Conservation (phyloP, 257 asterid genomes). For the Coffea eugenioides region DNA sequence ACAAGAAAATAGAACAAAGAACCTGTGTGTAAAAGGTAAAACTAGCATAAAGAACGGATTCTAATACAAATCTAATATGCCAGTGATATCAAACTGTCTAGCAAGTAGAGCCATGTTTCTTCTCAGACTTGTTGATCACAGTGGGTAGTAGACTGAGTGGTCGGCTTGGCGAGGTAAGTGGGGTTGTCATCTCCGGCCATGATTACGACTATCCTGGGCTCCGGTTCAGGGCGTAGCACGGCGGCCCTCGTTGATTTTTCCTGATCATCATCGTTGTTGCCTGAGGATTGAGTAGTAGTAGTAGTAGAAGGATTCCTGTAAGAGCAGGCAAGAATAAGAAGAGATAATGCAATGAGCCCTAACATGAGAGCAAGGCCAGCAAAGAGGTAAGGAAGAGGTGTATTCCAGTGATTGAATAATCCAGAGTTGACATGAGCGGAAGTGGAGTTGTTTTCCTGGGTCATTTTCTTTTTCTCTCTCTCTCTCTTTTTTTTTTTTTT, state of each 20-base stretch:
- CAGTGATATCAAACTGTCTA: neutral
- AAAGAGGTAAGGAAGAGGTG: conserved; percentile 55
- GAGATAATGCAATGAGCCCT: conserved; percentile 8
- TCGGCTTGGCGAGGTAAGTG: conserved; percentile 34
- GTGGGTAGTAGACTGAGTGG: conserved; percentile 7
- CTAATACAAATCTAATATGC: neutral
- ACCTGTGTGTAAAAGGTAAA: neutral
- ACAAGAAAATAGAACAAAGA: neutral
- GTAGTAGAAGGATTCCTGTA: neutral
- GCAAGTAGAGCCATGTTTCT: neutral
- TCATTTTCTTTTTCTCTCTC: neutral
- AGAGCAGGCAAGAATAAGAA: conserved; percentile 3
- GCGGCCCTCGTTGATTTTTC: conserved; percentile 11
- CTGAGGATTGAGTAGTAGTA: neutral
- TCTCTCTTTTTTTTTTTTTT: neutral
- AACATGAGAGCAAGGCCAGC: conserved; percentile 21
- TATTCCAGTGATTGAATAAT: conserved; percentile 24
- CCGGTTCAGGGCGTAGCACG: conserved; percentile 35
- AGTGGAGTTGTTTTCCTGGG: conserved; percentile 3
- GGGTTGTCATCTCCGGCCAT: conserved; percentile 58
- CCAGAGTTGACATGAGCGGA: neutral
- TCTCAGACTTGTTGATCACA: conserved; percentile 19
- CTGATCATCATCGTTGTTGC: neutral
- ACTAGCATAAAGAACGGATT: too few species aligned
- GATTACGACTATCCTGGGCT: conserved; percentile 47